Evolutionary conservation across 306 rosid species (phyloP), one percentile per base, ranked within the genome.

Genomic region (Boehmeria nivea): DNA sequence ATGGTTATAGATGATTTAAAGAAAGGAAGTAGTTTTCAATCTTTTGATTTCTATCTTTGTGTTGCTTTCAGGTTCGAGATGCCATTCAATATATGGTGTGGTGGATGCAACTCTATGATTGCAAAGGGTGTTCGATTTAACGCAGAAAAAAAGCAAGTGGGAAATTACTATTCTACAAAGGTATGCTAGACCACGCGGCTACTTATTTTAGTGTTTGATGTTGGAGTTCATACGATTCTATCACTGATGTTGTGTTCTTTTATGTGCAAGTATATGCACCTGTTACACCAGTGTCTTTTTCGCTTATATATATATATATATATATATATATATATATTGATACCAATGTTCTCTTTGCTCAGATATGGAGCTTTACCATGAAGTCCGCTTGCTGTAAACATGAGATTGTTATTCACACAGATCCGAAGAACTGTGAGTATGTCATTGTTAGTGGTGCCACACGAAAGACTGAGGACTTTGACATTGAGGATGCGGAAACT

Each of bases 101-200:
- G 82, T 64, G 99, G 99, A 57, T 91, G 99, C 77, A 91, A 91
- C 71, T 80, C 95, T 56, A 91, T 91, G 96, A 91, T 91, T 75
- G 96, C 82, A 4, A 91, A 91, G 79, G 99, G 99, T 69, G 99
- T 91, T 49, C 76, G 96, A 54, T 91, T 87, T 75, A 87, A 84
- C 71, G 96, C 99, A 2, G 99, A 91, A 82, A 91, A 91, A 68
- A 84, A 91, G 72, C 93, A 87, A 87, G 93, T 86, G 56, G 97
- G 93, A 67, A 85, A 89, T 67, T 89, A 89, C 62, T 87, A 91
- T 57, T 91, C 99, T 24, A 87, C 99, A 3, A 87, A 85, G 96
- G 96, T 88, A 61, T 54, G 17, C 20, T 38, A 14, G 25, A 46
- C n/a, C n/a, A n/a, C n/a, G n/a, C n/a, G n/a, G n/a, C n/a, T n/a